Evolutionary conservation across 768 basidiomycete genomes (phyloP).

Genomic region (button mushroom (Agaricus bisporus)): DNA sequence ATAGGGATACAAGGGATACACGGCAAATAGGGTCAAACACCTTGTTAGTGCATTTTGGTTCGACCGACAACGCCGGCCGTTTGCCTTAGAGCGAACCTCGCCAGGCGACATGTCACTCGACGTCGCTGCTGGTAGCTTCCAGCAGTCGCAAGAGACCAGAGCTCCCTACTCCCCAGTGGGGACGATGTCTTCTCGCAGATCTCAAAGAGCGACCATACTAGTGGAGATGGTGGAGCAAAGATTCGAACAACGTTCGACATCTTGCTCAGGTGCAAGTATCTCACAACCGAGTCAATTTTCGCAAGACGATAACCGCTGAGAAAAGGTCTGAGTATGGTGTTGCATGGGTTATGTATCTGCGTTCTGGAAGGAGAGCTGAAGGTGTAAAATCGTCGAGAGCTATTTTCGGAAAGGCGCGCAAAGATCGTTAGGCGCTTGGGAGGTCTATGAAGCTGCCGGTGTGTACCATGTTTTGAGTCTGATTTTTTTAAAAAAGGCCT

Average conservation of each 20-base stretch:
- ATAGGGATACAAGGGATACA: too few relatives aligned
- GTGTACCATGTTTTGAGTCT: constrained; percentile 61
- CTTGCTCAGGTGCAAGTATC: constrained; percentile 39
- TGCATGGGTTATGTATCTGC: constrained; percentile 88
- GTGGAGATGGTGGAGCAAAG: constrained; percentile 73
- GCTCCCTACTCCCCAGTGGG: constrained; percentile 17
- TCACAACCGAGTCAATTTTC: constrained; percentile 6
- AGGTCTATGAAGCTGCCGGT: constrained; percentile 93
- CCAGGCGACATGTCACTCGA: constrained; percentile 5
- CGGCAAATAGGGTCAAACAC: too few relatives aligned
- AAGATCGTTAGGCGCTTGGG: constrained; percentile 75
- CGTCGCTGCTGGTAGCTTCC: background rate
- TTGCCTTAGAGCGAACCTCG: background rate
- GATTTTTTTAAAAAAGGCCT: constrained; percentile 93
- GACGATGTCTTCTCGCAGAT: constrained; percentile 41
- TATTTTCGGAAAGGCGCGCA: constrained; percentile 79
- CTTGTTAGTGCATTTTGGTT: too few relatives aligned
- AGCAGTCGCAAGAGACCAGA: constrained; percentile 5
- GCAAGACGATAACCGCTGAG: constrained; percentile 53
- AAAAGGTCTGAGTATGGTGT: constrained; percentile 68
- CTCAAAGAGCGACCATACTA: constrained; percentile 65
- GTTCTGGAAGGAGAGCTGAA: constrained; percentile 84
- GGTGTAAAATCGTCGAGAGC: constrained; percentile 73
- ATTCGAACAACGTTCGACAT: constrained; percentile 80
- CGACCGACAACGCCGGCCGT: constrained; percentile 3